Conservation (phyloP, 306 rosid genomes). For the Acacia acuminata region DNA sequence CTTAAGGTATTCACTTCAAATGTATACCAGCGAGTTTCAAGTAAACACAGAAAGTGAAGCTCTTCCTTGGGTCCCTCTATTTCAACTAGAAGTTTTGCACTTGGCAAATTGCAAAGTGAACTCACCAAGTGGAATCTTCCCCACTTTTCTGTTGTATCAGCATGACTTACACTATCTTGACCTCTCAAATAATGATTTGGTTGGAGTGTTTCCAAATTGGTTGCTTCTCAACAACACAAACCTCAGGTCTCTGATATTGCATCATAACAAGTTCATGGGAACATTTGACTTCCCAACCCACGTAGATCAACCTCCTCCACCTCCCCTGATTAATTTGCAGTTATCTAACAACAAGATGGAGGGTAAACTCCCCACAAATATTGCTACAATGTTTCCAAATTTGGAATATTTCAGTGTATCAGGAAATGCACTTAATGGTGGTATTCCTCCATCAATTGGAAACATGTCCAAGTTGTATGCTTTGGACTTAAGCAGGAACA, state of each 20-base stretch:
- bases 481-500: neutral
- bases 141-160: neutral
- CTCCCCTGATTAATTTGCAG: neutral
- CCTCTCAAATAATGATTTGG: neutral
- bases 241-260: neutral
- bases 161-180: neutral
- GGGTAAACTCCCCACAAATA: neutral
- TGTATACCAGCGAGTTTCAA: neutral
- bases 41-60: neutral
- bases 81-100: neutral
- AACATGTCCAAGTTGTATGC: neutral
- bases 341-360: neutral
- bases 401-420: neutral
- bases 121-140: neutral
- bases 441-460: neutral
- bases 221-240: neutral
- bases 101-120: neutral
- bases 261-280: neutral
- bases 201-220: neutral
- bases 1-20: constrained; percentile 8
- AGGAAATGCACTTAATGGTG: neutral
- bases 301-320: neutral
- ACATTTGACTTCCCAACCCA: neutral
- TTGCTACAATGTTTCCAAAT: neutral
- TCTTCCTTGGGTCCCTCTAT: neutral